Evolutionary conservation across 2,329 filamentous ascomycete genomes (phyloP).

Genomic region (Ceratocystis destructans): DNA sequence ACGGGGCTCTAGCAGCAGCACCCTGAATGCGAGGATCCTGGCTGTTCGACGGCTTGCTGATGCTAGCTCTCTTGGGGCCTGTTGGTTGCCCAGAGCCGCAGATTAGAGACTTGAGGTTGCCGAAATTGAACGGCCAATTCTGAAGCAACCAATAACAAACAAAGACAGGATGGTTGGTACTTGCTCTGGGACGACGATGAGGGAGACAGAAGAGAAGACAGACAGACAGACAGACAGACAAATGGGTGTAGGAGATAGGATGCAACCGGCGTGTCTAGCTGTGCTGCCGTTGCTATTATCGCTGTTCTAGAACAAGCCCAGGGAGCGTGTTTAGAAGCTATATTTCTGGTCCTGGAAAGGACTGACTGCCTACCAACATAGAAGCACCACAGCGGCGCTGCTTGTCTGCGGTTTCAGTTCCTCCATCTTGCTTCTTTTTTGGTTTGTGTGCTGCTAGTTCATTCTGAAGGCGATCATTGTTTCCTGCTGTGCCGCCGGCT

Average conservation of each 20-base stretch:
- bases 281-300: too few species aligned
- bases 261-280: too few species aligned
- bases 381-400: background rate
- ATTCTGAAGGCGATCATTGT: background rate
- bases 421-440: background rate
- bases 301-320: background rate
- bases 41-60: background rate
- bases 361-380: too few species aligned
- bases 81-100: slow-evolving; percentile 3
- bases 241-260: too few species aligned
- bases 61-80: background rate
- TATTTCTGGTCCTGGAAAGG: too few species aligned
- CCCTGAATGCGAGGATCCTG: too few species aligned
- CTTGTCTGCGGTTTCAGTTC: background rate
- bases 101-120: slow-evolving; percentile 3
- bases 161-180: background rate
- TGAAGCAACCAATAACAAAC: background rate
- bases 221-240: too few species aligned
- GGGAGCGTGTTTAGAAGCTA: background rate
- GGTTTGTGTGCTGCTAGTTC: background rate
- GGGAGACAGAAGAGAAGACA: too few species aligned
- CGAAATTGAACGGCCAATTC: background rate
- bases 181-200: too few species aligned
- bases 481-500: background rate
- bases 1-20: background rate